Evolutionary conservation across 225 moss, liverwort and hornwort genomes (phyloP).

Genomic region (Pseudisothecium myosuroides): DNA sequence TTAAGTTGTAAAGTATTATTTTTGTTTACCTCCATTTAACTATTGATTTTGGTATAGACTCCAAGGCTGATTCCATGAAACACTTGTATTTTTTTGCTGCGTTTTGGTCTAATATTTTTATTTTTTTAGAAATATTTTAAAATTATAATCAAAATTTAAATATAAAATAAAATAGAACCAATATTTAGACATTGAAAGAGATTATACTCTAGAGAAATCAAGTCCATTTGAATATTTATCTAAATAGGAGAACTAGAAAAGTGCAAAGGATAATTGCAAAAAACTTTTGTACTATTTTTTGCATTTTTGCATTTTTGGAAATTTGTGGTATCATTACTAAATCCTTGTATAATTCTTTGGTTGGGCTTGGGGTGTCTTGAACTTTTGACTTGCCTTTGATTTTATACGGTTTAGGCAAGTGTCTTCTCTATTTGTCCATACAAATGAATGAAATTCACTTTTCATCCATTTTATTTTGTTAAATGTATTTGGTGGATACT

Average conservation of each 20-base stretch:
- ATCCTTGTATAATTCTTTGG: accelerated
- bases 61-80: too few relatives aligned
- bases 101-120: neutral
- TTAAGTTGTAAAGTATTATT: neutral
- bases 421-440: neutral
- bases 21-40: neutral
- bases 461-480: neutral
- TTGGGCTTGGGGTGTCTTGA: accelerated
- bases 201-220: neutral
- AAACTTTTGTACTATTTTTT: neutral
- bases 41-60: neutral
- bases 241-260: neutral
- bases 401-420: accelerated
- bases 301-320: neutral
- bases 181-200: neutral
- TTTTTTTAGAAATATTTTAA: accelerated
- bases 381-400: accelerated
- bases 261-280: neutral
- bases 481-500: neutral
- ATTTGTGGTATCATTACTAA: neutral
- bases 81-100: neutral
- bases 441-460: neutral
- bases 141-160: neutral
- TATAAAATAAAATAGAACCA: neutral
- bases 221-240: neutral